Conservation (phyloP, 148 eudicot species). For the Amaranthus cruentus region DNA sequence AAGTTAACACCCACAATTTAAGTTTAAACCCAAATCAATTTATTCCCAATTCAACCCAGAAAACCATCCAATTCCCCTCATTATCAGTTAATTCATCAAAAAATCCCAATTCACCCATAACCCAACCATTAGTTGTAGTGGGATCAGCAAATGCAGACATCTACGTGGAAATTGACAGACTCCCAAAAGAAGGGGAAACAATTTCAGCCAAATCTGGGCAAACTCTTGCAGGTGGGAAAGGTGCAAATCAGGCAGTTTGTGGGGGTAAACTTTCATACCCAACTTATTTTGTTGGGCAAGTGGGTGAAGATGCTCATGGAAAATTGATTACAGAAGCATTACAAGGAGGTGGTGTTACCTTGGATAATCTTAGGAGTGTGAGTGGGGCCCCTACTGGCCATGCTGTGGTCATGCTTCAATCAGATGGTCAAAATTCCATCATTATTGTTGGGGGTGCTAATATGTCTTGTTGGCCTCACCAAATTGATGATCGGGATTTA, state of each 20-base stretch:
- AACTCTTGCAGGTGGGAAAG: constrained; percentile 90
- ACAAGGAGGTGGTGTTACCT: constrained; percentile 58
- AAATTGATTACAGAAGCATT: constrained; percentile 61
- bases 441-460: constrained; percentile 91
- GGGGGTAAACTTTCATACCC: constrained; percentile 65
- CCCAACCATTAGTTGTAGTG: constrained; percentile 75
- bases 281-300: constrained; percentile 76
- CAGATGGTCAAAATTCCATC: constrained; percentile 83
- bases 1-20: constrained; percentile 19
- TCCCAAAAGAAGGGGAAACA: constrained; percentile 79
- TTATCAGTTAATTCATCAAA: constrained; percentile 36
- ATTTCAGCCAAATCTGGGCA: constrained; percentile 76
- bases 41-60: constrained; percentile 23
- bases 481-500: constrained; percentile 44
- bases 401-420: constrained; percentile 91
- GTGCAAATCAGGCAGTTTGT: constrained; percentile 91
- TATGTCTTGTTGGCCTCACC: constrained; percentile 68
- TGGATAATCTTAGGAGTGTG: constrained; percentile 50
- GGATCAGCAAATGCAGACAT: constrained; percentile 97
- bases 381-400: constrained; percentile 78
- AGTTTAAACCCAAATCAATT: constrained; percentile 24
- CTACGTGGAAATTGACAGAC: constrained; percentile 74
- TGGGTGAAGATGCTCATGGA: constrained; percentile 88
- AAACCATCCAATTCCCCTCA: constrained; percentile 22
- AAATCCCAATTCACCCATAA: constrained; percentile 12